phyloP scores from a whole-genome alignment of 2,329 filamentous ascomycete species.

The Pseudogymnoascus sp. region DNA sequence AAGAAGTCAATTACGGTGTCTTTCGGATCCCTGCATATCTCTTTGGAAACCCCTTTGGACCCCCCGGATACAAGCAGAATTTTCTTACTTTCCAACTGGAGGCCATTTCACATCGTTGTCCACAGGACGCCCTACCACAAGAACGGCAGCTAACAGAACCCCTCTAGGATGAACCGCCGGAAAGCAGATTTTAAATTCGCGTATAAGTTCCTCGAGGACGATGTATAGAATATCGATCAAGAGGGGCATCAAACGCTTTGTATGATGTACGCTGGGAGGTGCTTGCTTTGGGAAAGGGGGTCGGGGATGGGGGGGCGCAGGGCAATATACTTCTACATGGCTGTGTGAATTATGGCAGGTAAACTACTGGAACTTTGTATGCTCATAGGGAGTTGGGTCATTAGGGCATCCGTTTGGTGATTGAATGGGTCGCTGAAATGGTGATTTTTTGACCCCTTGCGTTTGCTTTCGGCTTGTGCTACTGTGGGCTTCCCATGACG shows the following conservation, averaged over 20 bases:
- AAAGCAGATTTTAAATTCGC: conserved; percentile 98
- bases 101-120: conserved; percentile 10
- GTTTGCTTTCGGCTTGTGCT: background rate
- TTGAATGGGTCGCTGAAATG: background rate
- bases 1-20: background rate
- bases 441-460: background rate
- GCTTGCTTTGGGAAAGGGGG: background rate
- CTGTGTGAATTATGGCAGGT: conserved; percentile 7
- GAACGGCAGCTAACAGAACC: conserved; percentile 6
- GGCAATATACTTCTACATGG: conserved; percentile 9
- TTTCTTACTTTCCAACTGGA: background rate
- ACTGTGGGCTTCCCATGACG: background rate
- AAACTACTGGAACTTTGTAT: conserved; percentile 2
- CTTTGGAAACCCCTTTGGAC: background rate
- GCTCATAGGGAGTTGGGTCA: conserved; percentile 2
- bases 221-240: conserved; percentile 57
- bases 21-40: conserved; percentile 2
- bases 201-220: conserved; percentile 96
- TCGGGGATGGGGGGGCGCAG: background rate
- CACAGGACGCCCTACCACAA: background rate
- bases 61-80: background rate
- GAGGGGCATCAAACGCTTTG: conserved; percentile 46
- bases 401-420: background rate
- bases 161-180: conserved; percentile 85
- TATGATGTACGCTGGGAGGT: background rate